These are phyloP conservation scores for Ceratorhiza oryzae-sativae DNA, from an alignment of 1,284 basidiomycete genomes.

Conservation along the genomic window DNA sequence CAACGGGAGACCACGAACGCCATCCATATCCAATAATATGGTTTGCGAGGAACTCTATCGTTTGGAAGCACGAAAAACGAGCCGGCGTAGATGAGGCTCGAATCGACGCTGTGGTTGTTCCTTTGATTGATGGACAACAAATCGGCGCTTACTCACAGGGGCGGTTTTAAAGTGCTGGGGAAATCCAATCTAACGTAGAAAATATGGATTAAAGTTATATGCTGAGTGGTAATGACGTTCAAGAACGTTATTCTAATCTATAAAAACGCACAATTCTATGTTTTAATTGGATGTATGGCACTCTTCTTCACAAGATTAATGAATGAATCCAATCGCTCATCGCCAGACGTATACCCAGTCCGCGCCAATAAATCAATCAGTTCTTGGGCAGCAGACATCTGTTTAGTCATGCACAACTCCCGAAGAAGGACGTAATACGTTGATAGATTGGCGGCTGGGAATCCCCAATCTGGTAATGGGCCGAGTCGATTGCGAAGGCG, in stretches of 20 bases:
- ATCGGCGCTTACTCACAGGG: background rate
- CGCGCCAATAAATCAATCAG: background rate
- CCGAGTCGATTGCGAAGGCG: slow-evolving; percentile 27
- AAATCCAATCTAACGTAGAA: no score
- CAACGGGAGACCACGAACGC: slow-evolving; percentile 25
- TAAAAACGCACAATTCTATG: background rate
- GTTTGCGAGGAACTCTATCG: background rate
- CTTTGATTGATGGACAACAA: background rate
- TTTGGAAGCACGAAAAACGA: background rate
- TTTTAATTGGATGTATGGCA: background rate
- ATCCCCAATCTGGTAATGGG: slow-evolving; percentile 20
- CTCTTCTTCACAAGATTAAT: background rate
- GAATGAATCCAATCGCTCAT: background rate
- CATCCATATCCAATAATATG: background rate
- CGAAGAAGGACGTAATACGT: slow-evolving; percentile 19
- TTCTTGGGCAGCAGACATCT: slow-evolving; percentile 13
- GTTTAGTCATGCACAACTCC: slow-evolving; percentile 22
- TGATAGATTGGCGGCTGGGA: slow-evolving; percentile 5
- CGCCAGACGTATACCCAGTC: slow-evolving; percentile 4
- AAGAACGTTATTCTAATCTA: background rate
- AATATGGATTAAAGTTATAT: no score
- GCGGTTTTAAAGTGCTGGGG: background rate
- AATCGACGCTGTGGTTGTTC: background rate
- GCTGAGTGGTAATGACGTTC: no score
- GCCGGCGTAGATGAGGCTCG: no score